Evolutionary conservation across 495 filamentous ascomycete species (phyloP).

Genomic region (Glutinoglossum americanum): DNA sequence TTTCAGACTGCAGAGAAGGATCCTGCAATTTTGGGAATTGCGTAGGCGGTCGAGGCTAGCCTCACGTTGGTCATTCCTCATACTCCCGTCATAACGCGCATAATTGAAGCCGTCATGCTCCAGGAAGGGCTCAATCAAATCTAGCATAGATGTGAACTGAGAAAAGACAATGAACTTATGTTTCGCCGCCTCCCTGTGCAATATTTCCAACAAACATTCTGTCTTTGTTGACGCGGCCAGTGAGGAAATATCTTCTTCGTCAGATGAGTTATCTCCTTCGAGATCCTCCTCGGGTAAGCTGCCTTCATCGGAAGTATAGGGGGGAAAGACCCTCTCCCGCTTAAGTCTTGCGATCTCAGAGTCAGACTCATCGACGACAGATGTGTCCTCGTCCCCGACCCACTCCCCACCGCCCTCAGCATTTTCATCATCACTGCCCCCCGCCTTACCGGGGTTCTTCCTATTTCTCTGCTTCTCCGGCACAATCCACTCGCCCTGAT

Average conservation of each 20-base stretch:
- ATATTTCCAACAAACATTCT: constrained; percentile 55
- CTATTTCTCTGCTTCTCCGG: constrained; percentile 34
- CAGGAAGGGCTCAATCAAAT: constrained; percentile 87
- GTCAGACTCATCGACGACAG: constrained; percentile 6
- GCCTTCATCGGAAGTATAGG: constrained; percentile 1
- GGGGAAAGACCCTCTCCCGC: background rate
- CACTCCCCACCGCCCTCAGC: constrained; percentile 68
- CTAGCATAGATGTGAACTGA: constrained; percentile 92
- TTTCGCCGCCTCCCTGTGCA: constrained; percentile 47
- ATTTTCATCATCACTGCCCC: constrained; percentile 66
- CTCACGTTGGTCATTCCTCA: constrained; percentile 86
- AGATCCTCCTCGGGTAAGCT: constrained; percentile 10
- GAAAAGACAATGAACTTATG: constrained; percentile 98
- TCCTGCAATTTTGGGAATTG: constrained; percentile 45
- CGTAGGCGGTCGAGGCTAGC: constrained; percentile 57
- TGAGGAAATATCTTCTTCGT: constrained; percentile 9
- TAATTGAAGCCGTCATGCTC: constrained; percentile 45
- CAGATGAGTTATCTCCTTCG: constrained; percentile 10
- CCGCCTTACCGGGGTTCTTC: constrained; percentile 47
- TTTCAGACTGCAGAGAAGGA: constrained; percentile 79
- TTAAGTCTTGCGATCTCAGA: background rate
- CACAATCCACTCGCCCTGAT: constrained; percentile 48
- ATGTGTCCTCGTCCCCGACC: constrained; percentile 39
- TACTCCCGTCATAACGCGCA: constrained; percentile 83
- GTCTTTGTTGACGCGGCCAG: constrained; percentile 74